Conservation (phyloP, 768 basidiomycete genomes). For the Lentinula guzmanii region DNA sequence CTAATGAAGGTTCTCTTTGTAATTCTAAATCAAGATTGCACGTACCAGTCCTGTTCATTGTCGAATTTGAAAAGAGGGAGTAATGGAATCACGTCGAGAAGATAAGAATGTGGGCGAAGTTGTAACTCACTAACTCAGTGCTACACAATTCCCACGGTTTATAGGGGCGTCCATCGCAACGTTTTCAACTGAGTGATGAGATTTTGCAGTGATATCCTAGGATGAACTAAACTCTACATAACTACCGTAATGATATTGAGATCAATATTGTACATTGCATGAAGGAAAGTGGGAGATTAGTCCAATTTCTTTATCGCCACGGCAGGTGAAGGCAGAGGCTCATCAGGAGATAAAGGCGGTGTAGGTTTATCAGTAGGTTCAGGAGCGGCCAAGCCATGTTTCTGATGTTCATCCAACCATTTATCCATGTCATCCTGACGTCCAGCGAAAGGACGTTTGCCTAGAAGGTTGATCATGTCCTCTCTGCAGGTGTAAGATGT, state of each 20-base stretch:
- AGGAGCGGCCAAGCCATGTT: conserved; percentile 35
- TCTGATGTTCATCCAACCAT: conserved; percentile 83
- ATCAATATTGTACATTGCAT: conserved; percentile 4
- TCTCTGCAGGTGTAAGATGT: conserved; percentile 40
- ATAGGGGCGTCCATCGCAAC: neutral
- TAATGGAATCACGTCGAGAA: no score
- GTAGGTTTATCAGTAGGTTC: conserved; percentile 47
- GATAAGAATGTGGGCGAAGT: no score
- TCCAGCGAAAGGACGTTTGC: conserved; percentile 76
- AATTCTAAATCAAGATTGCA: no score
- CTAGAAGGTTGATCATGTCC: conserved; percentile 81
- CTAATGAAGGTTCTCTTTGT: no score
- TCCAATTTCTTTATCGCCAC: conserved; percentile 37
- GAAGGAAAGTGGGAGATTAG: conserved; percentile 10
- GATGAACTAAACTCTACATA: neutral
- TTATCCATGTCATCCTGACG: conserved; percentile 92
- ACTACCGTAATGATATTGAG: neutral
- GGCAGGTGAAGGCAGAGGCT: conserved; percentile 43
- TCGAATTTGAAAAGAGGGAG: no score
- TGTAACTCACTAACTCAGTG: no score
- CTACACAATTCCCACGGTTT: no score
- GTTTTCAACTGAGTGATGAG: conserved; percentile 10
- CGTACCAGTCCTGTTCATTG: no score
- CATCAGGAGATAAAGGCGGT: conserved; percentile 28
- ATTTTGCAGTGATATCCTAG: neutral